Base-by-base conservation (phyloP, 129 eudicot genomes). In the Erigeron canadensis region DNA sequence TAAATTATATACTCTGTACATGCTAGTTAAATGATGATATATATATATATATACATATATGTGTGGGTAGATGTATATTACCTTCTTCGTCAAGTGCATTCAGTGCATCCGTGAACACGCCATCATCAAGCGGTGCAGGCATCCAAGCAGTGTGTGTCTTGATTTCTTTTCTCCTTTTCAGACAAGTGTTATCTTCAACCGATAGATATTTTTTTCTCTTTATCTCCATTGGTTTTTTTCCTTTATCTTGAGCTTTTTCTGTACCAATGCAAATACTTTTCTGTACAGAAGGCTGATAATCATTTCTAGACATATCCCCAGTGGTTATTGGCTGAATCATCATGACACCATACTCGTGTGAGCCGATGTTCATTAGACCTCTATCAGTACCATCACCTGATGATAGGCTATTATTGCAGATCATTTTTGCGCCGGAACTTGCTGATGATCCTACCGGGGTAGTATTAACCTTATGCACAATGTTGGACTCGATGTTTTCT, bases 131-230 rank as follows among this genome's bases (percentile, higher is more conserved):
- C 2, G 68, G 75, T 13, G 37, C 75, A 1, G 16, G 28, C 22
- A 39, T 58, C 80, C 80, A 76, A 44, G 41, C 37, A 58, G 68
- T 5, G 17, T 61, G 74, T 16, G 48, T 39, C 56, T 75, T 75
- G 4, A 2, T 40, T 37, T 53, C 17, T 65, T 42, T 41, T 41
- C 46, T 75, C 62, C 15, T 45, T 58, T 67, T 58, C 15, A 10
- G 0, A 67, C 12, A 21, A 19, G n/a, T 38, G 18, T 57, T 61
- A 57, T 76, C 68, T 15, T 66, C 68, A 44, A 16, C 41, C 17
- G 67, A 22, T 28, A 28, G 2, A 28, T 28, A 28, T 0, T 57
- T 67, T 37, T 41, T 75, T 75, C 55, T 73, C 67, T 75, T 67
- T 55, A 43, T 75, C 59, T 55, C 13, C 70, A 4, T 28, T 34